Conservation (phyloP, 257 asterid species). For the Jacaranda copaia region DNA sequence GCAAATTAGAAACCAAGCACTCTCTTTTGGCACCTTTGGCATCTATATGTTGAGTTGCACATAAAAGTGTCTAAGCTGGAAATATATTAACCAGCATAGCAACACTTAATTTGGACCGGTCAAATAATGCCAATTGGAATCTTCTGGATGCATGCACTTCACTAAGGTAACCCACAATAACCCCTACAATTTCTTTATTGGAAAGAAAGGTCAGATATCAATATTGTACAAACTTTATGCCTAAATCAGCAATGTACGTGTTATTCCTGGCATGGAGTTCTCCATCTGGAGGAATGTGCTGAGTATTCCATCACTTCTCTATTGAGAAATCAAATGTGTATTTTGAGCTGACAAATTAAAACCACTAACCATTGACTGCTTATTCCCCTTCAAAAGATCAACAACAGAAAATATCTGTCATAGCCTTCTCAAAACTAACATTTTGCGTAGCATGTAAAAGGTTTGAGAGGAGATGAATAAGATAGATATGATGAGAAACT, state of each 20-base stretch:
- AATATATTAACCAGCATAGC: neutral
- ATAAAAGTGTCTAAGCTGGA: neutral
- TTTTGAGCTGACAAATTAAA: no score
- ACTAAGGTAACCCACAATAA: conserved; percentile 18
- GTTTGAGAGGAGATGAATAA: conserved; percentile 20
- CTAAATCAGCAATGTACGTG: neutral
- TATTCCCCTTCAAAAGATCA: neutral
- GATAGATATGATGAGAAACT: conserved; percentile 12
- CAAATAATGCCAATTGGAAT: neutral
- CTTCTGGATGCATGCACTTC: conserved; percentile 11
- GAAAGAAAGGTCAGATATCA: conserved; percentile 28
- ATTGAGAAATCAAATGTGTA: no score
- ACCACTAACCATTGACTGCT: no score
- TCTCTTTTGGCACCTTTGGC: conserved; percentile 15
- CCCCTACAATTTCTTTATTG: neutral
- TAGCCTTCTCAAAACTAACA: conserved; percentile 9
- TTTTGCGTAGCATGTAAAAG: neutral
- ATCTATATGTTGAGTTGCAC: conserved; percentile 10
- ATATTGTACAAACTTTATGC: neutral
- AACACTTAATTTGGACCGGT: conserved; percentile 5
- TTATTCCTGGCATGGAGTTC: conserved; percentile 9
- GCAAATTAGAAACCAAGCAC: conserved; percentile 26
- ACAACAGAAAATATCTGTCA: conserved; percentile 13
- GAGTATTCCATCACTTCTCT: neutral
- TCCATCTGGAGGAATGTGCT: conserved; percentile 3